These are phyloP conservation scores for Parsonsia alboflavescens DNA, from an alignment of 257 asterid genomes.

Conservation along the genomic window DNA sequence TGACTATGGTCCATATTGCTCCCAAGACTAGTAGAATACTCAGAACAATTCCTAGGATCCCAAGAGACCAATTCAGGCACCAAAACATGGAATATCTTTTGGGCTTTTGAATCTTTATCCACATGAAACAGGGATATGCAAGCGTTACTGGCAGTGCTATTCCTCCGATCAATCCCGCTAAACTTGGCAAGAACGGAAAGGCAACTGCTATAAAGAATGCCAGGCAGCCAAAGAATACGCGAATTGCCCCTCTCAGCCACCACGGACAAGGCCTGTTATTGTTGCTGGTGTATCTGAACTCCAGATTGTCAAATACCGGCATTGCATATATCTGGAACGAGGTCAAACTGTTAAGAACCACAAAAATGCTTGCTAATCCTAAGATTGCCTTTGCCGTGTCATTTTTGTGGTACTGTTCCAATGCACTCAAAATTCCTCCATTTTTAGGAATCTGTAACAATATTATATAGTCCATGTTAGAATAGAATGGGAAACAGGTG, in stretches of 20 bases:
- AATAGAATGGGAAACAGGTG: not conserved
- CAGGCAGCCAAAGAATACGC: conserved; percentile 68
- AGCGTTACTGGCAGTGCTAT: conserved; percentile 71
- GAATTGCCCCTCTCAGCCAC: conserved; percentile 61
- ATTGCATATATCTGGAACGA: conserved; percentile 91
- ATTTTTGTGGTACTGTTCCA: conserved; percentile 55
- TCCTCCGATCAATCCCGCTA: conserved; percentile 82
- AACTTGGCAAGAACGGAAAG: conserved; percentile 61
- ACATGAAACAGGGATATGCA: conserved; percentile 89
- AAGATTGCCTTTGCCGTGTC: conserved; percentile 45
- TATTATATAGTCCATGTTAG: not conserved
- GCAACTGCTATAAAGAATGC: conserved; percentile 78
- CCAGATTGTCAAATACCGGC: conserved; percentile 90
- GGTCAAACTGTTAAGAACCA: conserved; percentile 68
- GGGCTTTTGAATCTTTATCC: conserved; percentile 66
- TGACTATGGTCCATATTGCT: conserved; percentile 68
- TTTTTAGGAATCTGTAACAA: conserved; percentile 52
- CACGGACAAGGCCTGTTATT: conserved; percentile 65
- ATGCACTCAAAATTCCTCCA: conserved; percentile 69
- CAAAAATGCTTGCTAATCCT: conserved; percentile 54
- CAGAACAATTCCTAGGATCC: conserved; percentile 55
- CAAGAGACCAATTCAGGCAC: conserved; percentile 73
- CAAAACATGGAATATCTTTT: conserved; percentile 40
- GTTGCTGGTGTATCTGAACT: conserved; percentile 72
- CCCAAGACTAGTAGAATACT: conserved; percentile 58